Base-by-base conservation (phyloP, 73 alveolate genomes). In the Paramecium sonneborni region DNA sequence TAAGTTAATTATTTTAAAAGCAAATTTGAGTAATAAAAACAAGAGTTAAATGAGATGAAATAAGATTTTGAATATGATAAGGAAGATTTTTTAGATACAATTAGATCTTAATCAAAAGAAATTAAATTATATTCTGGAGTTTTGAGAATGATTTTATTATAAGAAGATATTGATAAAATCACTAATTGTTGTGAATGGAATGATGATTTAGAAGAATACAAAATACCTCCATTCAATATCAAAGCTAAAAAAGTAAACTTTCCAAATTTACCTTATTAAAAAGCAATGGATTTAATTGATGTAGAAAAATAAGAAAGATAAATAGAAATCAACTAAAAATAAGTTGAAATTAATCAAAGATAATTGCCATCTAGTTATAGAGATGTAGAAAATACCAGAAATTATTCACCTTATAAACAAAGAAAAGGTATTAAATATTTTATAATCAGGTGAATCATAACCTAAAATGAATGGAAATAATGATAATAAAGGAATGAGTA, bases 11-110 rank as follows among this genome's bases (percentile, higher is more conserved):
- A 24, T 15, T 46, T 93, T 15, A 43, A 62, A 32, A 37, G 15
- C 18, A 89, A 92, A 70, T 92, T 56, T 35, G 43, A 92, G 21
- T 30, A 88, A 14, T 32, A 92, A 55, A 8, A n/a, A 38, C 20
- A 15, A n/a, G 96, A 93, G 34, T 68, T 70, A 12, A 43, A 92
- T 35, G 94, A 93, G 23, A 30, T 91, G 46, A 57, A 41, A 28
- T 69, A 92, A 74, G 95, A 93, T 21, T 43, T 46, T 18, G 96
- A 93, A 91, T 56, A 37, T 92, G 85, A 93, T 38, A 93, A 92
- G 28, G 93, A 93, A 57, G 95, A 93, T 4, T 74, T 93, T 21
- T 85, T 48, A 39, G 96, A 93, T n/a, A 92, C 93, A 3, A 74
- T 93, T 26, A 70, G 95, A 43, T 38, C 46, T 5, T 55, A 91